phyloP scores from a whole-genome alignment of 1,284 basidiomycete species.

The Tetrapyrgos nigripes region DNA sequence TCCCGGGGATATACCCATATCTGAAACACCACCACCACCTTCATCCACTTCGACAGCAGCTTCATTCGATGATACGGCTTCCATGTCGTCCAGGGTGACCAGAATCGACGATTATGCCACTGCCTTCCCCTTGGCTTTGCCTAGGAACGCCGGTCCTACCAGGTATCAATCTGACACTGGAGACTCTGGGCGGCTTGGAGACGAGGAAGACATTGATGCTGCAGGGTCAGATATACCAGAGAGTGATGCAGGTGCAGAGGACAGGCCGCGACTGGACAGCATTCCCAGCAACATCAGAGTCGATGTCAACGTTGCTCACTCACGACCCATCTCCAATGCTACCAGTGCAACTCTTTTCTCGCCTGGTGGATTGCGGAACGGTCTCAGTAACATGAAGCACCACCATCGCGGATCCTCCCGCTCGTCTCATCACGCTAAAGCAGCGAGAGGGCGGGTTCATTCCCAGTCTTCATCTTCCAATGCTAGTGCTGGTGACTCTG shows the following conservation, averaged over 20 bases:
- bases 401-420: background rate
- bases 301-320: slow-evolving; percentile 1
- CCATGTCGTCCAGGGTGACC: slow-evolving; percentile 16
- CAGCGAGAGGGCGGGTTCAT: too few relatives aligned
- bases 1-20: background rate
- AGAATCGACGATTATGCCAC: slow-evolving; percentile 50
- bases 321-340: slow-evolving; percentile 4
- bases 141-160: slow-evolving; percentile 23
- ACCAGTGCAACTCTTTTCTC: slow-evolving; percentile 19
- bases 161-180: background rate
- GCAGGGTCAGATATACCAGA: too few relatives aligned
- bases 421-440: too few relatives aligned
- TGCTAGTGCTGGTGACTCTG: too few relatives aligned
- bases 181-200: background rate
- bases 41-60: slow-evolving; percentile 23
- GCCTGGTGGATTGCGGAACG: slow-evolving; percentile 19
- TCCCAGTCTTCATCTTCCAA: too few relatives aligned
- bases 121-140: slow-evolving; percentile 69
- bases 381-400: background rate
- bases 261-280: too few relatives aligned
- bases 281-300: background rate
- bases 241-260: too few relatives aligned
- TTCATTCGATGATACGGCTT: slow-evolving; percentile 39
- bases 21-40: slow-evolving; percentile 23
- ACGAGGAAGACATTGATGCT: background rate